Evolutionary conservation across 2,329 filamentous ascomycete species (phyloP).

Genomic region (Stachybotrys chlorohalonatus): DNA sequence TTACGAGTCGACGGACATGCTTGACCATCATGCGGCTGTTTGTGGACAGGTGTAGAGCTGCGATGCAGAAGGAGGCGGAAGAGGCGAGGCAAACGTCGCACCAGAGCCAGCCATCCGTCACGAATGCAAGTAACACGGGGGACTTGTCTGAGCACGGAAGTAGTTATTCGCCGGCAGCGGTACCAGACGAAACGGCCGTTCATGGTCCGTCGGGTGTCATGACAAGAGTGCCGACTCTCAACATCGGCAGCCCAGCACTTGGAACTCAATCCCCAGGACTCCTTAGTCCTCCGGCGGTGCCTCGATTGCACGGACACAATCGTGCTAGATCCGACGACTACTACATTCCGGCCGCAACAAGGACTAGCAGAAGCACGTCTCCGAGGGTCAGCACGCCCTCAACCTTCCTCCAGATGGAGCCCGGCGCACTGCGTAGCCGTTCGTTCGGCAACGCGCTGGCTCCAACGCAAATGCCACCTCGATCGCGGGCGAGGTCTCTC

Average conservation of each 20-base stretch:
- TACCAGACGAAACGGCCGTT: neutral
- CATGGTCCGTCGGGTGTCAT: neutral
- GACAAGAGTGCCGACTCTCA: neutral
- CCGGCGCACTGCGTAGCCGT: neutral
- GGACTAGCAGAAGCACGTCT: neutral
- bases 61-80: neutral
- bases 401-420: neutral
- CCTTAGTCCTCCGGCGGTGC: neutral
- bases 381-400: neutral
- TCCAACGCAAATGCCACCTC: no score
- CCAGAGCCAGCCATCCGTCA: neutral
- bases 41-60: neutral
- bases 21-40: conserved; percentile 1
- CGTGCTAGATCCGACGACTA: neutral
- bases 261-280: neutral
- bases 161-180: neutral
- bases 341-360: neutral
- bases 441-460: neutral
- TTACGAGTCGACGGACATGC: conserved; percentile 1
- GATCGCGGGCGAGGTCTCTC: neutral
- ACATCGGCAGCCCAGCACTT: neutral
- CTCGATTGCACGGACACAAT: neutral
- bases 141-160: neutral
- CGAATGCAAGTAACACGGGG: neutral
- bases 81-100: neutral